A percentile compares a stretch with the other conserved stretches of the same genome.
phyloP scores from a whole-genome alignment of 108 stramenopile species.

The Fragilaria radians region DNA sequence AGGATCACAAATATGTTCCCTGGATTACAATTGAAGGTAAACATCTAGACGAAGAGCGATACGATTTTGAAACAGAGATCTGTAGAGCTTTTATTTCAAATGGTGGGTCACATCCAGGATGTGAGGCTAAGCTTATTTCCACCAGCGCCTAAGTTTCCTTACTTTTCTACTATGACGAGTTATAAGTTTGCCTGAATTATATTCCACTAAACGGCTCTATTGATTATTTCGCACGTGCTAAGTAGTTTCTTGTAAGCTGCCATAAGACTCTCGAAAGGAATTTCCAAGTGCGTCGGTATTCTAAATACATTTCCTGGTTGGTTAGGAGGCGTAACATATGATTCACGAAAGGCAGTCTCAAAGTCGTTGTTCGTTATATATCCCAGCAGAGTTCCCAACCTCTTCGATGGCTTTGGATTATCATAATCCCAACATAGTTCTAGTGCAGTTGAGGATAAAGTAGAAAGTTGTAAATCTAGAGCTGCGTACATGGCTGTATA shows the following conservation, averaged over 20 bases:
- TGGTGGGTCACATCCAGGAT: slow-evolving; percentile 28
- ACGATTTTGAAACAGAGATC: slow-evolving; percentile 16
- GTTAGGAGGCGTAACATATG: neutral
- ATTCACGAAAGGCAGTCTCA: neutral
- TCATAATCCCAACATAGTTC: neutral
- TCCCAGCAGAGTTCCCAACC: neutral
- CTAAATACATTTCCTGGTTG: neutral
- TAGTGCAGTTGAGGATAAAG: neutral
- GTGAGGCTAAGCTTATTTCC: too few relatives aligned
- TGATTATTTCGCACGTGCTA: too few relatives aligned
- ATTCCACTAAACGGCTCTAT: too few relatives aligned
- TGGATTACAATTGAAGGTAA: slow-evolving; percentile 29
- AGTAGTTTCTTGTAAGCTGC: neutral
- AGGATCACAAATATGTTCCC: slow-evolving; percentile 29
- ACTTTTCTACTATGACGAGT: too few relatives aligned
- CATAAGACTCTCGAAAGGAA: neutral
- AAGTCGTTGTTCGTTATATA: neutral
- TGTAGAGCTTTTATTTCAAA: slow-evolving; percentile 20
- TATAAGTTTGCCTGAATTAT: too few relatives aligned
- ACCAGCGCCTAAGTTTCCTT: too few relatives aligned
- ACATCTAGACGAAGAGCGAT: slow-evolving; percentile 17
- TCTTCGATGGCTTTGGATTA: neutral
- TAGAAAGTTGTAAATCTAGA: neutral
- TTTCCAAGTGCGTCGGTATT: neutral
- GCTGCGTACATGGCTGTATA: neutral